Conservation (phyloP, 2,329 filamentous ascomycete genomes). For the Colletotrichum sp. region DNA sequence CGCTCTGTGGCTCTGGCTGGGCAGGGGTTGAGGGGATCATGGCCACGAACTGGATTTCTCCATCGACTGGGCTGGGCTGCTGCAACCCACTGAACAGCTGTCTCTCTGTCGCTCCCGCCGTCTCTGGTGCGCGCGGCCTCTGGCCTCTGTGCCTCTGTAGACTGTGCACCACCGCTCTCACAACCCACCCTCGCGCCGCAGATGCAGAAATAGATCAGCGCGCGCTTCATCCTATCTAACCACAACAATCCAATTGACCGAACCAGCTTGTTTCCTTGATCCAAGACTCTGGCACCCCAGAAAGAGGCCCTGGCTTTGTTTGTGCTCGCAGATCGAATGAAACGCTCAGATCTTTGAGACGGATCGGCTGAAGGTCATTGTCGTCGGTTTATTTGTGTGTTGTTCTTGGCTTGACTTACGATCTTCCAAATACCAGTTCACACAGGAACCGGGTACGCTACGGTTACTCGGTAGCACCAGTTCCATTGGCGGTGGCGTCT, state of each 20-base stretch:
- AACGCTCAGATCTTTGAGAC: not conserved
- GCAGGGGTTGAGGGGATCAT: not conserved
- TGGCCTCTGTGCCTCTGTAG: not conserved
- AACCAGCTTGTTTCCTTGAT: not conserved
- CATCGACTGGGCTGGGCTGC: not conserved
- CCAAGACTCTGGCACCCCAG: not conserved
- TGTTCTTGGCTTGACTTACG: not conserved
- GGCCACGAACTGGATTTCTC: not conserved
- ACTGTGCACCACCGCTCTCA: not conserved
- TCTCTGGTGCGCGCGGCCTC: not conserved
- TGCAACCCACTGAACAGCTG: not conserved
- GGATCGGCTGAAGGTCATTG: not conserved
- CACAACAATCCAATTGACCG: not conserved
- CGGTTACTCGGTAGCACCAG: not conserved
- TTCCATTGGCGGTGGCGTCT: not conserved
- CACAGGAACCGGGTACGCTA: not conserved
- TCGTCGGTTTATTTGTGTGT: not conserved
- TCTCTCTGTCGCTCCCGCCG: not conserved
- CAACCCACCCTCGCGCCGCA: not conserved
- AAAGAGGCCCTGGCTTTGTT: not conserved
- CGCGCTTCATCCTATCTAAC: conserved; percentile 16
- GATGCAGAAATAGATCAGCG: conserved; percentile 20
- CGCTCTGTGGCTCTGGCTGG: not conserved
- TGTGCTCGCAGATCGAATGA: not conserved
- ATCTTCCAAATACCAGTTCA: not conserved